Evolutionary conservation across 805 yeast species (phyloP).

Genomic region (Candida coleopterorum): DNA sequence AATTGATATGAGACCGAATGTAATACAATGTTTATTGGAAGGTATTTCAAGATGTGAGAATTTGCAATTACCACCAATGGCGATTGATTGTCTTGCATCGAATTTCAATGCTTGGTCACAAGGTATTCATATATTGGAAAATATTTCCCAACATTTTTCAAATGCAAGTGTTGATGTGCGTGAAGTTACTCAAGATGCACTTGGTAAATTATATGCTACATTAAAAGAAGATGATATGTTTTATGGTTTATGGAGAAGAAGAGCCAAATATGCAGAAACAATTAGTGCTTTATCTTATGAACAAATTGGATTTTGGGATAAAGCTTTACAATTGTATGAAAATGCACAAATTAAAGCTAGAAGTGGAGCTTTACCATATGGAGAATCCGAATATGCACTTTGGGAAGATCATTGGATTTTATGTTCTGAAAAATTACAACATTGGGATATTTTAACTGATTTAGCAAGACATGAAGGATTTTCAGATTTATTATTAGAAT

Average conservation of each 20-base stretch:
- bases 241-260: slow-evolving; percentile 95
- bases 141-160: slow-evolving; percentile 50
- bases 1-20: slow-evolving; percentile 80
- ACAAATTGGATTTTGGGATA: slow-evolving; percentile 92
- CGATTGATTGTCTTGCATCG: slow-evolving; percentile 81
- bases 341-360: slow-evolving; percentile 96
- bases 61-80: slow-evolving; percentile 87
- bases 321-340: slow-evolving; percentile 90
- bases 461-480: slow-evolving; percentile 97
- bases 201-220: slow-evolving; percentile 82
- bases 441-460: slow-evolving; percentile 96
- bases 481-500: slow-evolving; percentile 89
- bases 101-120: slow-evolving; percentile 91
- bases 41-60: slow-evolving; percentile 73
- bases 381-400: slow-evolving; percentile 88
- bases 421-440: slow-evolving; percentile 95
- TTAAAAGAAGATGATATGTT: slow-evolving; percentile 95
- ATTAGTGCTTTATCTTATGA: slow-evolving; percentile 90
- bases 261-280: slow-evolving; percentile 92
- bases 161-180: slow-evolving; percentile 70
- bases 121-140: slow-evolving; percentile 79
- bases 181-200: slow-evolving; percentile 85
- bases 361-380: slow-evolving; percentile 90
- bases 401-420: slow-evolving; percentile 99
- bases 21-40: slow-evolving; percentile 75